These are phyloP conservation scores for Debaryomyces udenii DNA, from an alignment of 1,139 yeast genomes.

Conservation along the genomic window DNA sequence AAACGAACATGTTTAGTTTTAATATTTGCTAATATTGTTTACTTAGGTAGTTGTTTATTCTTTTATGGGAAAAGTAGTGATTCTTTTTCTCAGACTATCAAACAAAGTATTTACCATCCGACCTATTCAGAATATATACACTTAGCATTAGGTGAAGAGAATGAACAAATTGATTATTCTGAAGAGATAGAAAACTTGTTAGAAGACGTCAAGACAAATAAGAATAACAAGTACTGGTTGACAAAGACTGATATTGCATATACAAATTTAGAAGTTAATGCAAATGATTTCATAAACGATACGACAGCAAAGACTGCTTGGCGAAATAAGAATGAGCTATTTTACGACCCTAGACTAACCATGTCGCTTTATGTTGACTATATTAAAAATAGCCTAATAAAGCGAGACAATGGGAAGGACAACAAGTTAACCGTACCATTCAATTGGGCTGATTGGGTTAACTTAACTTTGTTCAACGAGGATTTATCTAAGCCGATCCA, in stretches of 20 bases:
- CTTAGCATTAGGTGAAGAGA: conserved; percentile 3
- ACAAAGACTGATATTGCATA: conserved; percentile 26
- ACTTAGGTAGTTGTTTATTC: conserved; percentile 14
- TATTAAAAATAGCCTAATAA: conserved; percentile 19
- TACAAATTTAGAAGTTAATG: conserved; percentile 21
- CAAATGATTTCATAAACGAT: conserved; percentile 18
- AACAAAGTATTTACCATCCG: conserved; percentile 1
- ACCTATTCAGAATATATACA: conserved; percentile 2
- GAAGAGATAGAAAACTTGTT: conserved; percentile 18
- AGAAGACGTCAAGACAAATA: conserved; percentile 22
- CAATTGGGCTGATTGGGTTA: conserved; percentile 36
- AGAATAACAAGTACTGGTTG: conserved; percentile 24
- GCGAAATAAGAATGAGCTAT: conserved; percentile 25
- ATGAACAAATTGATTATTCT: conserved; percentile 13
- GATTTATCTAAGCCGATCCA: conserved; percentile 20
- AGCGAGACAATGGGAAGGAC: conserved; percentile 11
- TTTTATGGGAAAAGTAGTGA: conserved; percentile 11
- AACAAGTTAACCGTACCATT: conserved; percentile 27
- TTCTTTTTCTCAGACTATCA: conserved; percentile 9
- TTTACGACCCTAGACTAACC: conserved; percentile 45
- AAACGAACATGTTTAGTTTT: conserved; percentile 8
- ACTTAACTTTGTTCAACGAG: conserved; percentile 23
- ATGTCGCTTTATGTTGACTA: conserved; percentile 36
- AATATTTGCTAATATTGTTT: conserved; percentile 13
- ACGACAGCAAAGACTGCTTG: conserved; percentile 18